A percentile compares a stretch with the other conserved stretches of the same genome.
Conservation (phyloP, 2,329 filamentous ascomycete species). For the Gremmenia infestans region DNA sequence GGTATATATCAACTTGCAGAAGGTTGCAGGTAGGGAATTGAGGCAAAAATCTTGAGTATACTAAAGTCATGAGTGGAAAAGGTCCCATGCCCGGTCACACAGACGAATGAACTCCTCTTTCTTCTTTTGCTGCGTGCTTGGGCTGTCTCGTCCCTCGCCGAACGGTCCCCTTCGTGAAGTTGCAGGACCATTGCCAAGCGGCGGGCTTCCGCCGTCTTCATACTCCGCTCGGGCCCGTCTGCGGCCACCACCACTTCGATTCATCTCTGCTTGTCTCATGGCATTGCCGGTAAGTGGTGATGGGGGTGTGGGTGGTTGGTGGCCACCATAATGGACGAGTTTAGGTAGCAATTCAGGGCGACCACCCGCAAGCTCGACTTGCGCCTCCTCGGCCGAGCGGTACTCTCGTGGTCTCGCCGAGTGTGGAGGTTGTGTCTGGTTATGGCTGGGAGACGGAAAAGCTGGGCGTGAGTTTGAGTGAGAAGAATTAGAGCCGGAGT, state of each 20-base stretch:
- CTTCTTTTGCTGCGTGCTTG: conserved; percentile 78
- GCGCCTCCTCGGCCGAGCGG: conserved; percentile 91
- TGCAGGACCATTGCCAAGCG: conserved; percentile 69
- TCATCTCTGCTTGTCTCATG: conserved; percentile 25
- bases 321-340: conserved; percentile 90
- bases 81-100: conserved; percentile 88
- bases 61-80: conserved; percentile 76
- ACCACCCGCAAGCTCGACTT: conserved; percentile 85
- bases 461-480: conserved; percentile 62
- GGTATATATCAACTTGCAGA: not conserved
- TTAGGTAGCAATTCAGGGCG: conserved; percentile 87
- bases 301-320: conserved; percentile 84
- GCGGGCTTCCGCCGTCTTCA: conserved; percentile 84
- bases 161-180: conserved; percentile 63
- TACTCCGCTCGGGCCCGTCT: conserved; percentile 84
- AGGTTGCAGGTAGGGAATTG: not conserved
- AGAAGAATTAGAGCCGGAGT: conserved; percentile 48
- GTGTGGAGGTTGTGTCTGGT: conserved; percentile 49
- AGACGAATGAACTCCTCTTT: conserved; percentile 86
- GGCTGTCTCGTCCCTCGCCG: conserved; percentile 75
- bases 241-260: conserved; percentile 56
- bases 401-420: conserved; percentile 73
- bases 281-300: conserved; percentile 38
- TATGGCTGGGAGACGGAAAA: conserved; percentile 73
- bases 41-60: too few species aligned